Evolutionary conservation across 768 basidiomycete genomes (phyloP).

Genomic region (Tricholoma terreum): DNA sequence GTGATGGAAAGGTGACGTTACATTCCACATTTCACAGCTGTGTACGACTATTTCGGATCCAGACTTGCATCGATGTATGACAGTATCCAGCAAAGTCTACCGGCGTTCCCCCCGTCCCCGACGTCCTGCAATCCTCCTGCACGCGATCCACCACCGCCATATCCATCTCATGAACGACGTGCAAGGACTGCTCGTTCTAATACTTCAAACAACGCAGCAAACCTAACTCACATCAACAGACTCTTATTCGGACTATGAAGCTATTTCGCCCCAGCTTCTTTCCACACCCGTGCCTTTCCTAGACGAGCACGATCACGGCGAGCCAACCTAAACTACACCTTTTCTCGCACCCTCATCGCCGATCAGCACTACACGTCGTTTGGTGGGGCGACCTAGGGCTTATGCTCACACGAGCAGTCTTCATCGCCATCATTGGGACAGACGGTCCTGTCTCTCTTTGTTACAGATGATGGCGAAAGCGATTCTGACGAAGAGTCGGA

Average conservation of each 20-base stretch:
- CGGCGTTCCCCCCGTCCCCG: background rate
- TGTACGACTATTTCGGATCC: background rate
- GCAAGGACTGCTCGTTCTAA: too few species aligned
- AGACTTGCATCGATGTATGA: background rate
- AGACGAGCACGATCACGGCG: too few species aligned
- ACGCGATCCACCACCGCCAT: constrained; percentile 68
- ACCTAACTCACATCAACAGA: constrained; percentile 31
- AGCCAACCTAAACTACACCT: too few species aligned
- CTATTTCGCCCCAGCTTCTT: constrained; percentile 20
- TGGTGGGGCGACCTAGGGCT: constrained; percentile 46
- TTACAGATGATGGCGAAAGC: constrained; percentile 40
- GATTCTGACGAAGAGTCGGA: constrained; percentile 32
- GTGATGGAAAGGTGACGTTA: too few species aligned
- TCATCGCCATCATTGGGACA: constrained; percentile 66
- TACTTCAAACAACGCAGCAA: constrained; percentile 25
- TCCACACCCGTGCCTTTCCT: background rate
- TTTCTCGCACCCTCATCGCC: too few species aligned
- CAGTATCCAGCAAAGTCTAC: background rate
- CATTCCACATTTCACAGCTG: too few species aligned
- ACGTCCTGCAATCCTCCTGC: background rate
- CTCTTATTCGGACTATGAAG: too few species aligned
- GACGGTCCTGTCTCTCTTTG: constrained; percentile 68
- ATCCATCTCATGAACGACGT: constrained; percentile 51
- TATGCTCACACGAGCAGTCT: constrained; percentile 53
- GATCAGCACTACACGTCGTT: constrained; percentile 16